Base-by-base conservation (phyloP, 2,329 filamentous ascomycete species). In the Fusarium buxicola region DNA sequence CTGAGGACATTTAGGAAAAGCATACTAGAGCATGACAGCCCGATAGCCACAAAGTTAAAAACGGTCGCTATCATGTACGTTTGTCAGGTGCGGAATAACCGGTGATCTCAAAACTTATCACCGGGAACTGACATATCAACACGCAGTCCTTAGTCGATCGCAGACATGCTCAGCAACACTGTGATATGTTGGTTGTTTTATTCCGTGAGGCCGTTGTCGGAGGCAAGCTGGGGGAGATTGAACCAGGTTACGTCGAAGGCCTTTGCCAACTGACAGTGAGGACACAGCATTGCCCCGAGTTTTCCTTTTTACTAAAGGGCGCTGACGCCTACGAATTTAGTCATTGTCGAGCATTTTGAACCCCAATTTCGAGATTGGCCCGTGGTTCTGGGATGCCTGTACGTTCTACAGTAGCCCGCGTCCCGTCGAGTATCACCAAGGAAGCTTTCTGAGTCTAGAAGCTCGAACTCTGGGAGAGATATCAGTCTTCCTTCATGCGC, bases 301-400 rank as follows among this genome's bases (percentile, higher is more conserved):
- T 5, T 10, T 9, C 8, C 10, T n/a, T 0, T 8, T 9, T 5
- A 7, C 5, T 13, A 18, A 0, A 9, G 1, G 12, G 2, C 2
- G 27, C 24, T 61, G 2, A 60, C 12, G 2, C 1, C 1, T 2
- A 10, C 21, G 21, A 1, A 2, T 24, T 0, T 5, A 70, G 68
- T 50, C 58, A 2, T 53, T 62, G 4, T 47, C 60, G 5, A 66
- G 62, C n/a, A 54, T 69, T 6, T n/a, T 69, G 0, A 67, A 66
- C 11, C 58, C 63, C 1, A 36, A 32, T 2, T 51, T 70, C 13
- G 50, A 55, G 7, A 16, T 70, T 0, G 68, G 61, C 2, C 36
- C 45, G 1, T 70, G 68, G 68, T 70, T 70, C 30, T 70, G 66
- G 66, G 52, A 70, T 27, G 61, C 61, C 3, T 65, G 61, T 3